Percentiles rank a stretch among this genome's conserved stretches.
Evolutionary conservation across 352 stramenopile species (phyloP).

Genomic region (Pythium guiyangense): DNA sequence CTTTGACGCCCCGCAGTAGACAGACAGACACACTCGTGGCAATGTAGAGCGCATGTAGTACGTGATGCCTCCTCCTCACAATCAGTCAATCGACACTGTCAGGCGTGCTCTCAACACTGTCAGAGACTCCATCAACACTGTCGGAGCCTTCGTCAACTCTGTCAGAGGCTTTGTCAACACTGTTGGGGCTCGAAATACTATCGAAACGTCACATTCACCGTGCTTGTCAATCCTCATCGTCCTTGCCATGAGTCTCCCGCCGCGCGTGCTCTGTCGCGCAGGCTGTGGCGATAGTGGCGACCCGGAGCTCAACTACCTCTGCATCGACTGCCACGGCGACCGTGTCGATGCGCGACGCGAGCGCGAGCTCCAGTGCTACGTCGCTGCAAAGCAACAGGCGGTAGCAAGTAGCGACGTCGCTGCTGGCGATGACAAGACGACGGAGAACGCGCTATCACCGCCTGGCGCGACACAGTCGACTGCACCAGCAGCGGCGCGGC

Average conservation of each 20-base stretch:
- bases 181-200: not conserved
- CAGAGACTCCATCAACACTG: no score
- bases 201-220: not conserved
- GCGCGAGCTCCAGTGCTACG: conserved; percentile 32
- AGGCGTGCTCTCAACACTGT: no score
- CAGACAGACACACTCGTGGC: not conserved
- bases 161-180: not conserved
- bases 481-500: conserved; percentile 10
- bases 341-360: conserved; percentile 38
- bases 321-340: conserved; percentile 61
- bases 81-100: no score
- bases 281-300: conserved; percentile 59
- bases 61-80: no score
- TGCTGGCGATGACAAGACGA: not conserved
- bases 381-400: conserved; percentile 8
- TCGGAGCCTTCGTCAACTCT: not conserved
- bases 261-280: conserved; percentile 40
- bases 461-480: not conserved
- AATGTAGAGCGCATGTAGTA: no score
- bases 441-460: not conserved
- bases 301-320: conserved; percentile 53
- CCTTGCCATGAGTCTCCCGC: conserved; percentile 53
- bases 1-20: conserved; percentile 28
- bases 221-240: no score
- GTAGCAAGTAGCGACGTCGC: not conserved